Percentiles rank a stretch among this genome's conserved stretches.
phyloP scores from a whole-genome alignment of 306 rosid species.

The Pyrus betulifolia region DNA sequence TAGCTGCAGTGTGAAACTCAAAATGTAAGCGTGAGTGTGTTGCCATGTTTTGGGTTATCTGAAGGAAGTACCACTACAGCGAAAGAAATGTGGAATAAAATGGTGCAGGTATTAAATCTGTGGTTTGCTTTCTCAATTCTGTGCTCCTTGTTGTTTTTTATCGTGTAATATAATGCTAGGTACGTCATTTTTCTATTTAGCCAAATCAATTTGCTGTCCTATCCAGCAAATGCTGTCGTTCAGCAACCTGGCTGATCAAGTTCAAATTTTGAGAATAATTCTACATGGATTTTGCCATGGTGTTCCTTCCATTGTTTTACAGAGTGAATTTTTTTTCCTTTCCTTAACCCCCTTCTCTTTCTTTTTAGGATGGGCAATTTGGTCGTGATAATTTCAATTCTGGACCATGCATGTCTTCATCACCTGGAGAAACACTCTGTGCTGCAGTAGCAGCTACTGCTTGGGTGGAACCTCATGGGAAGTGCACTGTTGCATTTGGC shows the following conservation, averaged over 20 bases:
- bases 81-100: conserved; percentile 74
- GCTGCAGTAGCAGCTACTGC: conserved; percentile 96
- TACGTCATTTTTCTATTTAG: background rate
- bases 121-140: conserved; percentile 3
- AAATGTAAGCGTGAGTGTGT: conserved; percentile 85
- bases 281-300: background rate
- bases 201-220: background rate
- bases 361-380: conserved; percentile 77
- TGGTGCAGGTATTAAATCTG: conserved; percentile 59
- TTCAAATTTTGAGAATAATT: background rate
- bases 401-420: conserved; percentile 83
- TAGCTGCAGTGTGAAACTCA: conserved; percentile 98
- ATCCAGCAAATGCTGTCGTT: background rate
- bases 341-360: background rate
- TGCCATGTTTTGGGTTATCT: conserved; percentile 83
- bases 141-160: conserved; percentile 4
- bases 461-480: conserved; percentile 99
- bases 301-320: background rate
- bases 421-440: conserved; percentile 85
- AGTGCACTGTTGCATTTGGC: conserved; percentile 84
- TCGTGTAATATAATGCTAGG: background rate
- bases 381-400: conserved; percentile 65
- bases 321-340: background rate
- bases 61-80: conserved; percentile 69
- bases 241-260: background rate